These are phyloP conservation scores for Colletotrichum horii DNA, from an alignment of 2,329 filamentous ascomycete genomes.

Conservation along the genomic window DNA sequence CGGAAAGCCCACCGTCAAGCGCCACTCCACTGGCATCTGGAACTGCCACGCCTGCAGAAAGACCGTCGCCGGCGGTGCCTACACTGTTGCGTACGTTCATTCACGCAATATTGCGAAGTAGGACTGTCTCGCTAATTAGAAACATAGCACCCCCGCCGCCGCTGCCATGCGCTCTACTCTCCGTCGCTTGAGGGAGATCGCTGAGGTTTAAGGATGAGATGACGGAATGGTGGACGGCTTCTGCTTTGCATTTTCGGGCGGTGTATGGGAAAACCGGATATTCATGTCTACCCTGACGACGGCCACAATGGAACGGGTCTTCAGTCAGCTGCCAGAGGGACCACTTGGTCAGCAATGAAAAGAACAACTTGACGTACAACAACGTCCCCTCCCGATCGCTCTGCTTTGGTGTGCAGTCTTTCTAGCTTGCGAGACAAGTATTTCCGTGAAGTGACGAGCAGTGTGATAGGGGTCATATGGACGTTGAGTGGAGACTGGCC, in stretches of 20 bases:
- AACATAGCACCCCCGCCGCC: conserved; percentile 83
- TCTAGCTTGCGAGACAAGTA: not conserved
- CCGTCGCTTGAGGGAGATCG: conserved; percentile 95
- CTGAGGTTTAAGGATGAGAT: conserved; percentile 76
- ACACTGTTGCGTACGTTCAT: conserved; percentile 93
- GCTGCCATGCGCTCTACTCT: conserved; percentile 95
- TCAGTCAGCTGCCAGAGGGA: conserved; percentile 38
- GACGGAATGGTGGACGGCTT: conserved; percentile 34
- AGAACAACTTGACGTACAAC: conserved; percentile 28
- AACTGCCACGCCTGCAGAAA: conserved; percentile 95
- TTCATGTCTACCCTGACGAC: conserved; percentile 47
- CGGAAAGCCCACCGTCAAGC: conserved; percentile 94
- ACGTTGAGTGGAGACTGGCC: not conserved
- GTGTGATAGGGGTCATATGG: not conserved
- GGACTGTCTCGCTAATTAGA: too few relatives aligned
- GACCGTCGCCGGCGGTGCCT: conserved; percentile 88
- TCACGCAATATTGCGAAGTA: too few relatives aligned
- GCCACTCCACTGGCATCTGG: conserved; percentile 94
- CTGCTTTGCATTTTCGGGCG: conserved; percentile 52
- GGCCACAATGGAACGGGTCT: conserved; percentile 35
- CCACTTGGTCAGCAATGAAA: conserved; percentile 50
- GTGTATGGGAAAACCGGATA: conserved; percentile 50
- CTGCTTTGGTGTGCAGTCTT: not conserved
- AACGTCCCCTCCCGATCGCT: conserved; percentile 19
- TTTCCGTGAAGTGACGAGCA: conserved; percentile 1